Evolutionary conservation across 495 filamentous ascomycete genomes (phyloP), one percentile per base, ranked within the genome.

Genomic region (Hyaloscypha bicolor): DNA sequence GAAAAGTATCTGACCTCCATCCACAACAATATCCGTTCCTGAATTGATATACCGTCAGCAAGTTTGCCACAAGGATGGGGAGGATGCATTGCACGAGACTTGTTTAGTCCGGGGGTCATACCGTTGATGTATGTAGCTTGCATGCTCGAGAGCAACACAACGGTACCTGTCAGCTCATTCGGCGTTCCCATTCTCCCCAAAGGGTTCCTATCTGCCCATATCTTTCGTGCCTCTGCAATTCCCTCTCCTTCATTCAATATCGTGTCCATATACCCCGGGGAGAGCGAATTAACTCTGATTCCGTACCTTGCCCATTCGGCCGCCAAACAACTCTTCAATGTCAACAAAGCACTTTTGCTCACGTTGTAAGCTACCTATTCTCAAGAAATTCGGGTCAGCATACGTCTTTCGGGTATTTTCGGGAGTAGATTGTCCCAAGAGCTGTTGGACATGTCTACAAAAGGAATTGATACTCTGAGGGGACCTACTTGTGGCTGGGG

Each of bases 181-280:
- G 84, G 84, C 31, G 78, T 70, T 0, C 90, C 89, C 86, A 93
- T 92, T 65, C 90, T 79, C 0, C 67, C 87, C 82, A 88, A 82
- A 12, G 90, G 89, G 74, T 89, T 87, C 42, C 88, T 75, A n/a
- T 77, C 78, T 32, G 78, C 77, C 89, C 89, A 92, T 4, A 83
- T 79, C 57, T 73, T 76, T 68, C 83, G 79, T 45, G 80, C 84
- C 21, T 80, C 81, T 6, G 79, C 81, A 55, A 92, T 69, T 2
- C 83, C 84, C 0, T 83, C 81, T 0, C 89, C 89, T 65, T 87
- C 88, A 71, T 92, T 93, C 62, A 93, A 72, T n/a, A 92, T 85
- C 0, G 91, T 94, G 71, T 93, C 87, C 88, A 93, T 93, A 72
- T 93, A 93, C 5, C 91, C 90, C 0, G 91, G 91, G 30, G 81